Evolutionary conservation across 768 basidiomycete genomes (phyloP), one percentile per base, ranked within the genome.

Genomic region (Amanita thiersii): DNA sequence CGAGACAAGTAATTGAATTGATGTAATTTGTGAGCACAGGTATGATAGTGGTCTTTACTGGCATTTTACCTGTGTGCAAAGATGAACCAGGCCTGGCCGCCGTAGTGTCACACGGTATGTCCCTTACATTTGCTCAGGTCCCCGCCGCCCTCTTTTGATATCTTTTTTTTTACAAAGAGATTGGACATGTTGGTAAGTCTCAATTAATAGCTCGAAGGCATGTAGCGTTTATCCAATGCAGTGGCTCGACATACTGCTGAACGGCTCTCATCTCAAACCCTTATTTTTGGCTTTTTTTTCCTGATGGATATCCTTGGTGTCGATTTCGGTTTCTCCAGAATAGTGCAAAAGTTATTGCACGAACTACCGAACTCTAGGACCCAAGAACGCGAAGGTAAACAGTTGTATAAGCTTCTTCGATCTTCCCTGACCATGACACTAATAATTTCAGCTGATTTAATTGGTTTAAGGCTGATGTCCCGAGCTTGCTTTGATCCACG

Each of bases 401-500:
- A 18, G 29, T 11, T 11, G 3, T 39, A 8, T 19, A 38, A 2
- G 10, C 25, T 17, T 9, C 11, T 15, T 40, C 15, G 5, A 25
- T 7, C 40, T 18, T 18, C 11, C 24, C 4, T 30, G 12, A 24
- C 15, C 25, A 1, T 9, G 3, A 21, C 19, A 6, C 10, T 37
- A 24, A 17, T 32, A 29, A 45, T 14, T 24, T 30, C 48, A 89
- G 93, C 93, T 26, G 93, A 97, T 56, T 70, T 76, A 20, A 83
- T 98, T 38, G 93, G 94, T 5, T 58, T 97, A 34, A 70, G 72
- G 4, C 67, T 97, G 19, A 83, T 84, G 64, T 72, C 88, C 37
- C 73, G 70, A 50, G 93, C 91, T 0, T 98, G 93, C 61, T 97
- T 78, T 56, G 75, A 97, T 53, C 92, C 93, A 0, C 63, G 58